phyloP scores from a whole-genome alignment of 1,139 yeast genomes.

The Spathaspora sp. region DNA sequence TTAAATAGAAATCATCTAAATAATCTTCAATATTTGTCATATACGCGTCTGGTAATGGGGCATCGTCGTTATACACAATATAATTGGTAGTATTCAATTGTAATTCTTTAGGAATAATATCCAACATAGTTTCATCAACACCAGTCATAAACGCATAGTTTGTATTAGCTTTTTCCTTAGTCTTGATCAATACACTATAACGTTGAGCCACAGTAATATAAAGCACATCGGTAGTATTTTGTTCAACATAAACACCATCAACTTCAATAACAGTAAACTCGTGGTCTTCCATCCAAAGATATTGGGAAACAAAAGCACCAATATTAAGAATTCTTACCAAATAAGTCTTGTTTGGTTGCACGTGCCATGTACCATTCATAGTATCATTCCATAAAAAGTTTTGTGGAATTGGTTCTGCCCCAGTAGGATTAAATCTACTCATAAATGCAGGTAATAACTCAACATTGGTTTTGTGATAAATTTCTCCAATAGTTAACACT shows the following conservation, averaged over 20 bases:
- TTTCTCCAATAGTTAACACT: constrained; percentile 55
- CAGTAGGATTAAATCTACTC: constrained; percentile 71
- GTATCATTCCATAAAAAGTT: constrained; percentile 65
- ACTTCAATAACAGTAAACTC: constrained; percentile 66
- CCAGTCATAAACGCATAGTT: constrained; percentile 65
- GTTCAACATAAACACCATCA: constrained; percentile 68
- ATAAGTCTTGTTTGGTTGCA: constrained; percentile 63
- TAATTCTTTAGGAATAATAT: constrained; percentile 54
- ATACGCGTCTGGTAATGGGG: constrained; percentile 26
- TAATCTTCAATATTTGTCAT: constrained; percentile 23
- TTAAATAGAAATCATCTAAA: constrained; percentile 58
- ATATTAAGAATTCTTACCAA: constrained; percentile 61
- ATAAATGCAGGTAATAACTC: constrained; percentile 49
- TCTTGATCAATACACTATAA: constrained; percentile 57
- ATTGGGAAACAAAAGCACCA: constrained; percentile 75
- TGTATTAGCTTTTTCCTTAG: constrained; percentile 46
- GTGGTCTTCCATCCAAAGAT: constrained; percentile 66
- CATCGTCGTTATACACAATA: constrained; percentile 45
- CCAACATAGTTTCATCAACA: constrained; percentile 67
- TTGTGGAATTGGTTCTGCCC: constrained; percentile 80
- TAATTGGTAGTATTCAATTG: constrained; percentile 54
- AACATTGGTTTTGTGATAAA: constrained; percentile 56
- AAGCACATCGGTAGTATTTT: constrained; percentile 52
- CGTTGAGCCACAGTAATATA: constrained; percentile 75
- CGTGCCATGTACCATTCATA: constrained; percentile 54